These are phyloP conservation scores for Aspergillus asperescens DNA, from an alignment of 495 filamentous ascomycete genomes.

Conservation along the genomic window DNA sequence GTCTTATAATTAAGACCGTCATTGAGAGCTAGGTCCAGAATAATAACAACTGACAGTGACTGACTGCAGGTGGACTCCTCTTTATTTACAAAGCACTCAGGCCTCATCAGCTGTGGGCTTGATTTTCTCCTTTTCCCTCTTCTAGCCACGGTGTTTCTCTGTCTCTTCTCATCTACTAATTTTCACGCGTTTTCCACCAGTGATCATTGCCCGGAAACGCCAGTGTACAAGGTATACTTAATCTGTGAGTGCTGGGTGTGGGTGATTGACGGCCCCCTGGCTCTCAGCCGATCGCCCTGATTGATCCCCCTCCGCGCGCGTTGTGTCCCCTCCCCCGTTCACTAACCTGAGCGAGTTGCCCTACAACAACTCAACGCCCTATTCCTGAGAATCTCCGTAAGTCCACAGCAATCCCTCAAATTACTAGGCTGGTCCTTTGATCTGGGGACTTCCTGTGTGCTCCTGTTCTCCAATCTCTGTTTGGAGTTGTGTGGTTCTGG, in stretches of 20 bases:
- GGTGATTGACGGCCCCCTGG: slow-evolving; percentile 10
- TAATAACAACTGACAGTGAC: neutral
- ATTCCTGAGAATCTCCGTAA: slow-evolving; percentile 8
- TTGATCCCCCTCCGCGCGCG: slow-evolving; percentile 16
- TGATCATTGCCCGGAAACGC: neutral
- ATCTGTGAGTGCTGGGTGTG: neutral
- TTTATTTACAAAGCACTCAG: slow-evolving; percentile 4
- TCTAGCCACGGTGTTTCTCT: too few species aligned
- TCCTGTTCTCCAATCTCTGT: slow-evolving; percentile 6
- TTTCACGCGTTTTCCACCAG: neutral
- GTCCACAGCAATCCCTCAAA: slow-evolving; percentile 4
- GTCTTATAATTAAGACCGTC: slow-evolving; percentile 8
- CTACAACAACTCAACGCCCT: slow-evolving; percentile 6
- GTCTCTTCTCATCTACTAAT: neutral
- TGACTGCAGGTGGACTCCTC: slow-evolving; percentile 1
- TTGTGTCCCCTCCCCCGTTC: slow-evolving; percentile 6
- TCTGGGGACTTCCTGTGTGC: slow-evolving; percentile 7
- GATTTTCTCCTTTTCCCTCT: too few species aligned
- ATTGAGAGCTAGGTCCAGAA: slow-evolving; percentile 10
- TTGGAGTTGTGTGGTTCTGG: slow-evolving; percentile 18
- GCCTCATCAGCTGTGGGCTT: slow-evolving; percentile 2
- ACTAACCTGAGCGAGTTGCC: slow-evolving; percentile 11
- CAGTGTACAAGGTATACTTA: neutral
- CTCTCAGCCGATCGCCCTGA: slow-evolving; percentile 16
- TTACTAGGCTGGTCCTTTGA: slow-evolving; percentile 21